Evolutionary conservation across 371 early-diverging fungal genomes (phyloP).

Genomic region (Mucor circinelloides): DNA sequence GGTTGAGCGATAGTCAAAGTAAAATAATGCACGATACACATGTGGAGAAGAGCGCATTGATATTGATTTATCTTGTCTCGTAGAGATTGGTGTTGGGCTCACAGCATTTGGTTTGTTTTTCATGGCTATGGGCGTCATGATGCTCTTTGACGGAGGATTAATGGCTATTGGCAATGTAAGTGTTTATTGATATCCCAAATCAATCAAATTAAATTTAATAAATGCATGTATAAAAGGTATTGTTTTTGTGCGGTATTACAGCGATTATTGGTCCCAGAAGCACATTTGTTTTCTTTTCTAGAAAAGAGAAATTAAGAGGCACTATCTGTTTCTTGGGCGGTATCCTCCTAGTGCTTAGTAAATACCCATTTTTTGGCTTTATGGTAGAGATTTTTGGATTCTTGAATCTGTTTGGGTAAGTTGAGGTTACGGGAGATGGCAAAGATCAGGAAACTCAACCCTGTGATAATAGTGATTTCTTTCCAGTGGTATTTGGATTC

Average conservation of each 20-base stretch:
- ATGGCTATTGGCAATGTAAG: conserved; percentile 95
- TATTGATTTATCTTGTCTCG: background rate
- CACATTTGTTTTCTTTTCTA: conserved; percentile 82
- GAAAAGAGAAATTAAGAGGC: conserved; percentile 85
- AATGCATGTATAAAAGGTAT: conserved; percentile 56
- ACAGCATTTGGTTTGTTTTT: conserved; percentile 95
- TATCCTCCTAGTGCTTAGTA: conserved; percentile 84
- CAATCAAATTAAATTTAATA: background rate
- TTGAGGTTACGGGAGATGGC: conserved; percentile 18
- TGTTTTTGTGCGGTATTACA: conserved; percentile 89
- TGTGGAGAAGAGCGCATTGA: background rate
- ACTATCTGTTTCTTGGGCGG: conserved; percentile 92
- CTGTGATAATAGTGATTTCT: conserved; percentile 81
- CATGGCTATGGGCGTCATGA: conserved; percentile 88
- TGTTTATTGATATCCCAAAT: background rate
- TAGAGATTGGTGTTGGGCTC: conserved; percentile 95
- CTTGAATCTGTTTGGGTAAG: conserved; percentile 94
- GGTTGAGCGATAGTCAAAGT: conserved; percentile 87
- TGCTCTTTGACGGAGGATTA: conserved; percentile 94
- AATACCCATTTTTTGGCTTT: conserved; percentile 92
- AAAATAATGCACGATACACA: conserved; percentile 19
- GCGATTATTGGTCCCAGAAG: conserved; percentile 87
- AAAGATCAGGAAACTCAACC: background rate
- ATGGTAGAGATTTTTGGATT: conserved; percentile 92
- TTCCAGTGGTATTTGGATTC: conserved; percentile 90